These are phyloP conservation scores for Pyricularia sp. DNA, from an alignment of 2,329 filamentous ascomycete species.

Conservation along the genomic window DNA sequence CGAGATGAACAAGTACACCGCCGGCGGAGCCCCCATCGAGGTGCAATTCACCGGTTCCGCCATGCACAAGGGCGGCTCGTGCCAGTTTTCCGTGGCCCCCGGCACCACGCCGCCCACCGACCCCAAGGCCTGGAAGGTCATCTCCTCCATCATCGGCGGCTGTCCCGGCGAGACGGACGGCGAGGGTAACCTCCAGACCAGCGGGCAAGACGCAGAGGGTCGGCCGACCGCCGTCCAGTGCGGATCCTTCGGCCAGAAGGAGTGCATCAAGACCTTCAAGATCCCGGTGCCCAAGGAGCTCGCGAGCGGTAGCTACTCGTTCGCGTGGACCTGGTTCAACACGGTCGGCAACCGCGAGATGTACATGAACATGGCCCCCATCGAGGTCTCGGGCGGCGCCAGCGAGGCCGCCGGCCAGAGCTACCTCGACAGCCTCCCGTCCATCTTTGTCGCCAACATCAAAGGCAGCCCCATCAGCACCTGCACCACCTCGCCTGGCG, in stretches of 20 bases:
- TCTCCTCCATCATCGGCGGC: conserved; percentile 16
- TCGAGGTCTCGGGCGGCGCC: conserved; percentile 31
- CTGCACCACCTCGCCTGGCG: conserved; percentile 11
- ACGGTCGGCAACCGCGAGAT: conserved; percentile 51
- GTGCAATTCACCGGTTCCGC: conserved; percentile 64
- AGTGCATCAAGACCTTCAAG: conserved; percentile 14
- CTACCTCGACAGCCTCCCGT: conserved; percentile 35
- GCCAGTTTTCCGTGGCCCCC: conserved; percentile 71
- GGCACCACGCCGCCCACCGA: background rate
- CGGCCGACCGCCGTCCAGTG: conserved; percentile 12
- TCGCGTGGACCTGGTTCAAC: conserved; percentile 55
- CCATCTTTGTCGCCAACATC: conserved; percentile 51
- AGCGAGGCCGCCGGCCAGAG: conserved; percentile 5
- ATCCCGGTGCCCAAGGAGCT: conserved; percentile 14
- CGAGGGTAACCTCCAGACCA: conserved; percentile 10
- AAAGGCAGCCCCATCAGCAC: conserved; percentile 7
- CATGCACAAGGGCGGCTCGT: conserved; percentile 84
- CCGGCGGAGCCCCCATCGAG: conserved; percentile 26
- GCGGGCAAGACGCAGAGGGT: conserved; percentile 7
- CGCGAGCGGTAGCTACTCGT: conserved; percentile 29
- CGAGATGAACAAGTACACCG: conserved; percentile 8
- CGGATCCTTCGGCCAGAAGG: conserved; percentile 9
- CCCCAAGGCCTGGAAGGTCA: conserved; percentile 13
- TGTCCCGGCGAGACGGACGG: conserved; percentile 12
- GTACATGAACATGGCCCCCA: conserved; percentile 57